Base-by-base conservation (phyloP, 345 rosid species). In the Viola odorata region DNA sequence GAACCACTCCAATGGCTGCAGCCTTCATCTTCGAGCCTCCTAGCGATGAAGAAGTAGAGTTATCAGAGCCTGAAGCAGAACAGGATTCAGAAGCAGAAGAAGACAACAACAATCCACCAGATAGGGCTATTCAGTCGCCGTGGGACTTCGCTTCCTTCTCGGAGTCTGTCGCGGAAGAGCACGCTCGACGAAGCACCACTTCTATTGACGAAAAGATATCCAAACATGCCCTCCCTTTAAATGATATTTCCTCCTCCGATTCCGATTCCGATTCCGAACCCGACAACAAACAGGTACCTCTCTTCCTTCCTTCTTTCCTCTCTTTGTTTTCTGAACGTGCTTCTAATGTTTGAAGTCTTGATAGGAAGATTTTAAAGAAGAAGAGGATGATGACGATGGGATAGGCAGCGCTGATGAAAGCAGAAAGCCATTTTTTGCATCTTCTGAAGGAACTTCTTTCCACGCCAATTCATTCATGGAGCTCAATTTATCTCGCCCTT, bases 131-230 rank as follows among this genome's bases (percentile, higher is more conserved):
- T 4, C 97, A 87, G 52, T 90, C 99, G 10, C 97, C 97, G 6
- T 90, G 96, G 97, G 96, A 94, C 69, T 90, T 94, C 57, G 84
- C 87, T 52, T 71, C 90, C 10, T 89, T 81, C 63, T 84, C 96
- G 7, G 91, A 85, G 73, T 81, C 96, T 50, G 94, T 85, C 1
- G 85, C 88, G 14, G 97, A 92, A 49, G 98, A 92, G 72, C 96
- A 92, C 75, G 82, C 88, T 11, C 97, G 96, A 14, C 86, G 95
- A 4, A 86, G 85, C 71, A 94, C 97, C 59, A 90, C 99, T 45
- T 94, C 99, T 56, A 44, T 90, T 14, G 99, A 94, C 60, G 77
- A 63, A 37, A 94, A 94, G 80, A 86, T 94, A 74, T 81, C 91
- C 38, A 83, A 75, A 56, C 77, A 58, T 52, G 61, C 90, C 8